A percentile compares a stretch with the other conserved stretches of the same genome.
These are phyloP conservation scores for Aphanomyces astaci DNA, from an alignment of 352 stramenopile genomes.

Conservation along the genomic window DNA sequence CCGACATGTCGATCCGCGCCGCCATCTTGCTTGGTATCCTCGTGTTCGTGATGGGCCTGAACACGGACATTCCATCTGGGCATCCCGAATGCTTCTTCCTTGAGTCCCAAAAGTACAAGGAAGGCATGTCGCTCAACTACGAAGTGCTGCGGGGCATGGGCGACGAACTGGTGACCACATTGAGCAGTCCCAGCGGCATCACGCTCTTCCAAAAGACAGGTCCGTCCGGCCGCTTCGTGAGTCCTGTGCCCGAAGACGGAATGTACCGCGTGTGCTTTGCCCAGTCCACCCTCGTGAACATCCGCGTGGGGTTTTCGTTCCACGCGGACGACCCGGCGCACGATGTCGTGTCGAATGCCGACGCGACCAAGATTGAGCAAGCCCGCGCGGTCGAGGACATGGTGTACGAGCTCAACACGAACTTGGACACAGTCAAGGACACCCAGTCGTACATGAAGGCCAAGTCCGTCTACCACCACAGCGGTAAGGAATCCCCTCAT, in stretches of 20 bases:
- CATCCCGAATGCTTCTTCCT: constrained; percentile 63
- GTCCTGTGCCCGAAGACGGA: constrained; percentile 45
- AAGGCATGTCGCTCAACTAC: constrained; percentile 84
- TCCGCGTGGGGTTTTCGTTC: constrained; percentile 81
- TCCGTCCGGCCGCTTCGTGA: constrained; percentile 45
- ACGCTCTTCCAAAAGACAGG: constrained; percentile 51
- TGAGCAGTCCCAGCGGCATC: constrained; percentile 51
- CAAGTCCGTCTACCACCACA: constrained; percentile 69
- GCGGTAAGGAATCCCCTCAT: constrained; percentile 33
- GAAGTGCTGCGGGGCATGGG: constrained; percentile 63
- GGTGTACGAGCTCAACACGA: constrained; percentile 79
- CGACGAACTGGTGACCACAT: constrained; percentile 54
- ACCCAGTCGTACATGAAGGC: constrained; percentile 82
- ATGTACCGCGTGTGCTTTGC: constrained; percentile 63
- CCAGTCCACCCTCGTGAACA: constrained; percentile 42
- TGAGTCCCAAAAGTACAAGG: constrained; percentile 58
- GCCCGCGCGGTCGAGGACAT: constrained; percentile 80
- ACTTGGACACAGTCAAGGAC: constrained; percentile 81
- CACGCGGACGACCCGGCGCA: constrained; percentile 76
- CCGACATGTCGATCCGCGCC: neutral
- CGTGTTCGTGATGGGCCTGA: neutral
- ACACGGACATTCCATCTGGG: constrained; percentile 6
- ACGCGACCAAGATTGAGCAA: constrained; percentile 85
- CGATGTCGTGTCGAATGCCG: constrained; percentile 81
- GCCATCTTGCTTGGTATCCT: neutral